Evolutionary conservation across 2,329 filamentous ascomycete genomes (phyloP).

Genomic region (Purpureocillium takamizusanense): DNA sequence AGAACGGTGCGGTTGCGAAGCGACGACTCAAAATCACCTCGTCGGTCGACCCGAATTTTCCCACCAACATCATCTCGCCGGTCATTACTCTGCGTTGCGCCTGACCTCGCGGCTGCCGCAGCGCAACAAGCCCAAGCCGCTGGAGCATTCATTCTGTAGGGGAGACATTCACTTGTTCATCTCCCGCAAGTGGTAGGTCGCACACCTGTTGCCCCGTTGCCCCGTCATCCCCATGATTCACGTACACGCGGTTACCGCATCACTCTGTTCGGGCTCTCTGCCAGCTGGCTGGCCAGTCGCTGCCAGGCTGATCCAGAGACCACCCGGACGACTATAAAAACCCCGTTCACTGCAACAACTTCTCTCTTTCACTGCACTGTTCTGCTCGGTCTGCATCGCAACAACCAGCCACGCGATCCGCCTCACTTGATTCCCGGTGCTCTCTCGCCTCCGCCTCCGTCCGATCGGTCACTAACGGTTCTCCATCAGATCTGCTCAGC

Average conservation of each 20-base stretch:
- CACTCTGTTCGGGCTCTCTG: too few species aligned
- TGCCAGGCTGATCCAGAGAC: neutral
- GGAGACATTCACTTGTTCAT: conserved; percentile 99
- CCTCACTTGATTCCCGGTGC: neutral
- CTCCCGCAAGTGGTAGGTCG: conserved; percentile 65
- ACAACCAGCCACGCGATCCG: neutral
- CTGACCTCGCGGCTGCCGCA: conserved; percentile 11
- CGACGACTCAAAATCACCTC: too few species aligned
- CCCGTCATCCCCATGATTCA: neutral
- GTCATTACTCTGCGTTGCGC: conserved; percentile 6
- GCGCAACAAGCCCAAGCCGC: conserved; percentile 11
- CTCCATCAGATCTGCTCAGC: conserved; percentile 24
- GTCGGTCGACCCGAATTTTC: neutral
- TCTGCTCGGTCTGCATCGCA: neutral
- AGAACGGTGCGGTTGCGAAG: conserved; percentile 4
- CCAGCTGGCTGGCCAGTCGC: neutral
- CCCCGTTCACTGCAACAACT: too few species aligned
- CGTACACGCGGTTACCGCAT: too few species aligned
- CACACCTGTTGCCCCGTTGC: conserved; percentile 6
- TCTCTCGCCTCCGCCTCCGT: neutral
- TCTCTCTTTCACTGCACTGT: neutral
- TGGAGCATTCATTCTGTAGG: conserved; percentile 43
- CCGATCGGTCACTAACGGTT: conserved; percentile 2
- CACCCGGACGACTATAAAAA: neutral
- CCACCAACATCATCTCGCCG: neutral